These are phyloP conservation scores for Amphicarpaea edgeworthii DNA, from an alignment of 306 rosid species.

Conservation along the genomic window DNA sequence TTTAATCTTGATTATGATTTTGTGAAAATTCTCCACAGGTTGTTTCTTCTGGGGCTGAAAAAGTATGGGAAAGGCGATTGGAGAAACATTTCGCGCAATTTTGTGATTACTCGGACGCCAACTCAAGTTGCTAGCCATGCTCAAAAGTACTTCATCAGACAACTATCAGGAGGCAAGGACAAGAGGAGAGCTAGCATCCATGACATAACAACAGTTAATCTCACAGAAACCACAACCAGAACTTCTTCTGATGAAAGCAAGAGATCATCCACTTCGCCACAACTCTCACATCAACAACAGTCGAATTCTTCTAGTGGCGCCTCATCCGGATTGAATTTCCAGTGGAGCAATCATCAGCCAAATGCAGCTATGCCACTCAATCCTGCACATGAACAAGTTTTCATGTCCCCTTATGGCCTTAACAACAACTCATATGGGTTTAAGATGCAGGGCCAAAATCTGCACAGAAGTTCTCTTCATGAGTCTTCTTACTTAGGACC, in stretches of 20 bases:
- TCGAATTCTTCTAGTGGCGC: constrained; percentile 48
- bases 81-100: constrained; percentile 90
- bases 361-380: constrained; percentile 54
- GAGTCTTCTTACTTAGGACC: constrained; percentile 64
- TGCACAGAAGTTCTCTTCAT: constrained; percentile 56
- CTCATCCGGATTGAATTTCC: constrained; percentile 53
- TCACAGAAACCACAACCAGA: constrained; percentile 57
- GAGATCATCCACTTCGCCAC: constrained; percentile 61
- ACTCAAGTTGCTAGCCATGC: constrained; percentile 99
- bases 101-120: constrained; percentile 77
- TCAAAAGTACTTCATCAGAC: constrained; percentile 92
- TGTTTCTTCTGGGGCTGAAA: constrained; percentile 85
- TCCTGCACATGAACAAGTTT: constrained; percentile 55
- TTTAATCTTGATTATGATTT: constrained; percentile 29
- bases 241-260: constrained; percentile 59
- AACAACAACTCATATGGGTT: constrained; percentile 63
- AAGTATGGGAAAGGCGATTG: constrained; percentile 96
- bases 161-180: constrained; percentile 85
- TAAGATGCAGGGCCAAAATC: constrained; percentile 63
- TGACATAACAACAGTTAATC: constrained; percentile 91
- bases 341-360: constrained; percentile 73
- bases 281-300: constrained; percentile 45
- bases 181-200: constrained; percentile 96
- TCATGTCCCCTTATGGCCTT: constrained; percentile 61
- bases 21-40: constrained; percentile 52